Conservation (phyloP, 352 stramenopile species). For the Phytopythium mirpurense region DNA sequence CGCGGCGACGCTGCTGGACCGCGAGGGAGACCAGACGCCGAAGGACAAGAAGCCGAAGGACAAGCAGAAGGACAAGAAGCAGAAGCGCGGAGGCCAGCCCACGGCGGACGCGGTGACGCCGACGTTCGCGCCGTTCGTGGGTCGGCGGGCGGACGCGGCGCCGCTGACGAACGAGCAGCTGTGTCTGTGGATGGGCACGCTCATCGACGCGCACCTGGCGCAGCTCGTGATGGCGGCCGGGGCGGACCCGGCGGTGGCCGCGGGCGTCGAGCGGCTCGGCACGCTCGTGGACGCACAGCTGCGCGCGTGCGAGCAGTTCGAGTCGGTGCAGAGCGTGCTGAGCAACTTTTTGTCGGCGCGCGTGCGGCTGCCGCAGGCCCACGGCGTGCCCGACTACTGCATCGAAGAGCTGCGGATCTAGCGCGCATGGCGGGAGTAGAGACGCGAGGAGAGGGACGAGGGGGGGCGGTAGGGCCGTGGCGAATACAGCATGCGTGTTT, state of each 20-base stretch:
- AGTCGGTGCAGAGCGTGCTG: slow-evolving; percentile 66
- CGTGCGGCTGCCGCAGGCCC: slow-evolving; percentile 53
- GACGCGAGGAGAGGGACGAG: neutral
- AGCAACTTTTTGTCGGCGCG: slow-evolving; percentile 70
- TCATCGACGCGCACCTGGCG: slow-evolving; percentile 71
- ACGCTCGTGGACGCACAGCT: slow-evolving; percentile 54
- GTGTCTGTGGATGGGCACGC: slow-evolving; percentile 63
- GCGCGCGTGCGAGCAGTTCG: slow-evolving; percentile 46
- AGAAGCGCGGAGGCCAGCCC: slow-evolving; percentile 4
- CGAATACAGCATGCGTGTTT: slow-evolving; percentile 2
- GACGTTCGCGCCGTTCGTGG: slow-evolving; percentile 19
- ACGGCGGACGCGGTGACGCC: slow-evolving; percentile 13
- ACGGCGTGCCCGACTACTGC: slow-evolving; percentile 69
- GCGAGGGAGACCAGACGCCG: neutral
- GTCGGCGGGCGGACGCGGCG: slow-evolving; percentile 10
- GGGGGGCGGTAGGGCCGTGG: neutral
- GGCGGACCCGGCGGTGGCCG: slow-evolving; percentile 30
- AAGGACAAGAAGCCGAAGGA: slow-evolving; percentile 3
- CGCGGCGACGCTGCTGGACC: slow-evolving; percentile 24
- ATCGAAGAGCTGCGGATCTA: slow-evolving; percentile 74
- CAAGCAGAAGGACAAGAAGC: slow-evolving; percentile 8
- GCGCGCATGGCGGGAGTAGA: slow-evolving; percentile 10
- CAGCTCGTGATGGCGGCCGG: slow-evolving; percentile 57
- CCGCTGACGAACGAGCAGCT: slow-evolving; percentile 41
- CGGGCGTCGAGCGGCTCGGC: slow-evolving; percentile 43